Evolutionary conservation across 148 eudicot species (phyloP).

Genomic region (Silene conica): DNA sequence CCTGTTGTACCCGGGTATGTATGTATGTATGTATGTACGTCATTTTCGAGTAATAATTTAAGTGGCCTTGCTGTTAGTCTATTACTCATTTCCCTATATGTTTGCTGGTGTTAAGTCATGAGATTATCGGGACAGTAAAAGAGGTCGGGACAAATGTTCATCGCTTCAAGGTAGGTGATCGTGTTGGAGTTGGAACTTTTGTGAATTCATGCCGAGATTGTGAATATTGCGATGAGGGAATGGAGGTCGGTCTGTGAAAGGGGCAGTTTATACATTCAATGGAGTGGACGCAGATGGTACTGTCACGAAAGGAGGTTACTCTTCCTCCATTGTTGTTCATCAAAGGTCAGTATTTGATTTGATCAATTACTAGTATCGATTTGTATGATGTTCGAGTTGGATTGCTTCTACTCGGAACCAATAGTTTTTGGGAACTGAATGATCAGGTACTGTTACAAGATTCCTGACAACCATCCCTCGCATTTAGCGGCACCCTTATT

Average conservation of each 20-base stretch:
- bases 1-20: slow-evolving; percentile 89
- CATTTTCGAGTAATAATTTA: background rate
- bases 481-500: slow-evolving; percentile 71
- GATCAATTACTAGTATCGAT: too few relatives aligned
- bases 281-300: slow-evolving; percentile 61
- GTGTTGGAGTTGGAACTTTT: slow-evolving; percentile 79
- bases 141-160: slow-evolving; percentile 58
- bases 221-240: slow-evolving; percentile 52
- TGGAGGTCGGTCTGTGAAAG: slow-evolving; percentile 64
- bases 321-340: slow-evolving; percentile 61
- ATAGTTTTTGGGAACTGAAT: slow-evolving; percentile 2
- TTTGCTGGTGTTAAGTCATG: slow-evolving; percentile 46
- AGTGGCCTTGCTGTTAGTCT: too few relatives aligned
- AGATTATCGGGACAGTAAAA: slow-evolving; percentile 76
- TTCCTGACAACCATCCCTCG: slow-evolving; percentile 59
- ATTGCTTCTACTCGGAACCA: background rate
- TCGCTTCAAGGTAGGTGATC: slow-evolving; percentile 68
- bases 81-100: background rate
- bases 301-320: slow-evolving; percentile 76
- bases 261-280: slow-evolving; percentile 56
- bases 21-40: slow-evolving; percentile 22
- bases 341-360: slow-evolving; percentile 38
- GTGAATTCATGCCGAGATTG: slow-evolving; percentile 83
- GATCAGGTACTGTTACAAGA: slow-evolving; percentile 62
- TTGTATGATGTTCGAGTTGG: too few relatives aligned